These are phyloP conservation scores for Apiospora koreana DNA, from an alignment of 2,329 filamentous ascomycete genomes.

Conservation along the genomic window DNA sequence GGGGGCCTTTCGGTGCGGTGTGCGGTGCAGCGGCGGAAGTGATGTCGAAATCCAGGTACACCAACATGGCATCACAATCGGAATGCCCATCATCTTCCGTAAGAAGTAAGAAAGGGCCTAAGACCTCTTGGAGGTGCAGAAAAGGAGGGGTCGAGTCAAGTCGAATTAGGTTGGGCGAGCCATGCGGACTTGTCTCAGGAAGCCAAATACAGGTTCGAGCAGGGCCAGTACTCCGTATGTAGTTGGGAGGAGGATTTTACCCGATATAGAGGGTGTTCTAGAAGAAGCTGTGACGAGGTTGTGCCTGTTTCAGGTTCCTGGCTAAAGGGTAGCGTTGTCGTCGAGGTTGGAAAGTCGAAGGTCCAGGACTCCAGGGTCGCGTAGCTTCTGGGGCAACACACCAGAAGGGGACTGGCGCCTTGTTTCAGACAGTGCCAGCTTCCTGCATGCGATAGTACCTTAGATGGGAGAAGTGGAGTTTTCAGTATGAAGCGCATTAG, in stretches of 20 bases:
- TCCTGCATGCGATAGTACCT: neutral
- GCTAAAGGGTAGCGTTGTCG: conserved; percentile 17
- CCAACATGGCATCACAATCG: neutral
- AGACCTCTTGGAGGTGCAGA: neutral
- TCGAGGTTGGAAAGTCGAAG: conserved; percentile 11
- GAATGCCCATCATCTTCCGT: neutral
- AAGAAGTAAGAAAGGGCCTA: neutral
- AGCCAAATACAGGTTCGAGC: conserved; percentile 1
- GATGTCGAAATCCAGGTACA: conserved; percentile 1
- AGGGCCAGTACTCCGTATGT: too few species aligned
- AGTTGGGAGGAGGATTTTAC: conserved; percentile 1
- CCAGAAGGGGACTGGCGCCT: conserved; percentile 6
- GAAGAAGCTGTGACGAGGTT: conserved; percentile 28
- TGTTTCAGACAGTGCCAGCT: conserved; percentile 11
- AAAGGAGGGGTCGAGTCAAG: conserved; percentile 7
- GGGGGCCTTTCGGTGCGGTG: conserved; percentile 2
- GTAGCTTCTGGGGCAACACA: neutral
- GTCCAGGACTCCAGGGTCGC: conserved; percentile 18
- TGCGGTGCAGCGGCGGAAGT: conserved; percentile 2
- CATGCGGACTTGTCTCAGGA: conserved; percentile 2
- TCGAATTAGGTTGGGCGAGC: conserved; percentile 2
- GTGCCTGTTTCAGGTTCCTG: conserved; percentile 31
- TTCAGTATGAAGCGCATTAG: neutral
- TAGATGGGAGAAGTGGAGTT: neutral
- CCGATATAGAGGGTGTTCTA: conserved; percentile 20